Evolutionary conservation across 2,329 filamentous ascomycete genomes (phyloP).

Genomic region (Epichloe gansuensis): DNA sequence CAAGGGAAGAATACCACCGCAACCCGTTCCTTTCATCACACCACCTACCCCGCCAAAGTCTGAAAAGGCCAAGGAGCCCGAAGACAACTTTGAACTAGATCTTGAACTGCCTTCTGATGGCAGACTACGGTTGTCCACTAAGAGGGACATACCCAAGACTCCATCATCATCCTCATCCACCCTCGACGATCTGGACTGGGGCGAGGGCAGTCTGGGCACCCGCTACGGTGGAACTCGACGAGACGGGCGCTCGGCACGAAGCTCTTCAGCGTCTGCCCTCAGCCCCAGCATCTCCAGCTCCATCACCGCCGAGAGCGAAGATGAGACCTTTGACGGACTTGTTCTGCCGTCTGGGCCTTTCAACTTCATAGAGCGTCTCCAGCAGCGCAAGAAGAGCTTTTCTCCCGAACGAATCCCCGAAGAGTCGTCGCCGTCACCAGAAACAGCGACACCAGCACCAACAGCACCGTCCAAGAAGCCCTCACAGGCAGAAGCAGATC

Average conservation of each 20-base stretch:
- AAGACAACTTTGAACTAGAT: slow-evolving; percentile 61
- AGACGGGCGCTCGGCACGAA: slow-evolving; percentile 66
- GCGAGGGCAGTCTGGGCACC: slow-evolving; percentile 83
- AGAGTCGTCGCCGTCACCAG: slow-evolving; percentile 15
- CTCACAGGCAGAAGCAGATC: slow-evolving; percentile 29
- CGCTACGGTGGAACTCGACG: slow-evolving; percentile 77
- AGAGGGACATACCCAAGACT: slow-evolving; percentile 49
- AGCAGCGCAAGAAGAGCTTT: slow-evolving; percentile 51
- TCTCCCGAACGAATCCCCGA: slow-evolving; percentile 37
- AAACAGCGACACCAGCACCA: background rate
- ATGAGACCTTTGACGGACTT: slow-evolving; percentile 83
- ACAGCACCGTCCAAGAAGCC: slow-evolving; percentile 15
- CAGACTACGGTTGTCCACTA: slow-evolving; percentile 50
- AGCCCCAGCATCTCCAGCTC: slow-evolving; percentile 90
- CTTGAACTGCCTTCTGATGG: slow-evolving; percentile 58
- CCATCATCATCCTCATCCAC: slow-evolving; percentile 32
- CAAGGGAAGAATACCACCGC: slow-evolving; percentile 40
- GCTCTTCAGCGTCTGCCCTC: slow-evolving; percentile 76
- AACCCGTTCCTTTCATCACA: slow-evolving; percentile 39
- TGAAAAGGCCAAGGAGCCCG: slow-evolving; percentile 20
- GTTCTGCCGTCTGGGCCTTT: slow-evolving; percentile 73
- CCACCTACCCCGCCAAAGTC: slow-evolving; percentile 41
- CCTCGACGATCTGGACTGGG: slow-evolving; percentile 79
- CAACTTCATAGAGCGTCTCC: slow-evolving; percentile 67
- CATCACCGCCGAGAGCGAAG: slow-evolving; percentile 83